A percentile compares a stretch with the other conserved stretches of the same genome.
Conservation (phyloP, 371 early-diverging fungal species). For the Batkoa obscura region DNA sequence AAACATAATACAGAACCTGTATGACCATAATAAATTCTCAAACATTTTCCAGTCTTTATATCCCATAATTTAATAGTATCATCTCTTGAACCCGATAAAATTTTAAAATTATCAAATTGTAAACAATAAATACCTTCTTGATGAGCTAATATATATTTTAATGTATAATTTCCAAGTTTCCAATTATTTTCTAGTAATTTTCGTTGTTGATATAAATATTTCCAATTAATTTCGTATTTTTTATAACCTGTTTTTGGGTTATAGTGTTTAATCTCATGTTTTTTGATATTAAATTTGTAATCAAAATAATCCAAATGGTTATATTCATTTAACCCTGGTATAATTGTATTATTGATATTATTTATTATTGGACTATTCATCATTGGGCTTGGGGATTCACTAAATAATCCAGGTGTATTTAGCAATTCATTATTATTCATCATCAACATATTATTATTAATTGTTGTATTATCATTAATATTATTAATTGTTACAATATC, state of each 20-base stretch:
- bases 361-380: no score
- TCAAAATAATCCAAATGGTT: no score
- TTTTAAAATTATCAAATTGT: slow-evolving; percentile 45
- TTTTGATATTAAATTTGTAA: no score
- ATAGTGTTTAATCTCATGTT: neutral
- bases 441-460: no score
- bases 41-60: slow-evolving; percentile 28
- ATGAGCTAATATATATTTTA: slow-evolving; percentile 54
- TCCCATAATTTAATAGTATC: slow-evolving; percentile 68
- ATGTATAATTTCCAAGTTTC: slow-evolving; percentile 32
- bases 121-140: slow-evolving; percentile 81
- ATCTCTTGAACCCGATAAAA: slow-evolving; percentile 74
- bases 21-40: slow-evolving; percentile 48
- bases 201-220: slow-evolving; percentile 35
- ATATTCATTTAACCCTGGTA: no score
- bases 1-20: slow-evolving; percentile 63
- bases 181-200: slow-evolving; percentile 38
- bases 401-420: no score
- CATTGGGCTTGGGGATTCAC: no score
- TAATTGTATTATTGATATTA: no score
- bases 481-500: no score
- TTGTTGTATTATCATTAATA: no score
- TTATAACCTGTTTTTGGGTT: neutral
- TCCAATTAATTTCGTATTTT: slow-evolving; percentile 37
- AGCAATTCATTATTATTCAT: no score